Conservation (phyloP, 495 filamentous ascomycete genomes). For the Evansstolkia leycettana region DNA sequence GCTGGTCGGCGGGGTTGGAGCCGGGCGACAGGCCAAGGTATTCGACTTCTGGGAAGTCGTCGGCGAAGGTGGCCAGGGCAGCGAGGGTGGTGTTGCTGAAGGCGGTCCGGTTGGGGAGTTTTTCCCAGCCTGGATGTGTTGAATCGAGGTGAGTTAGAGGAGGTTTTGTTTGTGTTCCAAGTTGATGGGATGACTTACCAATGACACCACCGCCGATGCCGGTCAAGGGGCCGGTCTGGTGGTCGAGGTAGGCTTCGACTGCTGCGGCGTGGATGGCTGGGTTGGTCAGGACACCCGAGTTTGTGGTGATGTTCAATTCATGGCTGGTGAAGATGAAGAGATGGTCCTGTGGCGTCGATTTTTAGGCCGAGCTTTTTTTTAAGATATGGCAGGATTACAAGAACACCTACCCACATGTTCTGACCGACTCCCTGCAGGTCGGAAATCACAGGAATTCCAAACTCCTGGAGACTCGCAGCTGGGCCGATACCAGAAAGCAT, state of each 20-base stretch:
- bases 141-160: too few species aligned
- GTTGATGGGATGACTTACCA: too few species aligned
- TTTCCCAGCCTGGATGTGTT: slow-evolving; percentile 39
- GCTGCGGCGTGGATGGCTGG: slow-evolving; percentile 29
- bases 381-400: too few species aligned
- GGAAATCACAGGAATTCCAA: slow-evolving; percentile 36
- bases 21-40: slow-evolving; percentile 30
- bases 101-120: slow-evolving; percentile 15
- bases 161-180: too few species aligned
- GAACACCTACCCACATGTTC: slow-evolving; percentile 61
- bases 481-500: slow-evolving; percentile 54
- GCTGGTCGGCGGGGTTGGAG: slow-evolving; percentile 19
- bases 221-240: too few species aligned
- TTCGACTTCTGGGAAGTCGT: slow-evolving; percentile 48
- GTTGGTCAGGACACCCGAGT: slow-evolving; percentile 28
- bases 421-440: slow-evolving; percentile 50
- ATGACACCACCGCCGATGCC: too few species aligned
- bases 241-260: too few species aligned
- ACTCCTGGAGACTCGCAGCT: slow-evolving; percentile 25
- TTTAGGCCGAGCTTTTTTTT: slow-evolving; percentile 15
- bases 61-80: slow-evolving; percentile 27
- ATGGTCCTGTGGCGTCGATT: slow-evolving; percentile 6
- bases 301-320: slow-evolving; percentile 1
- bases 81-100: slow-evolving; percentile 10
- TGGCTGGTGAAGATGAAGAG: slow-evolving; percentile 3